Evolutionary conservation across 495 filamentous ascomycete genomes (phyloP).

Genomic region (Glarea lozoyensis): DNA sequence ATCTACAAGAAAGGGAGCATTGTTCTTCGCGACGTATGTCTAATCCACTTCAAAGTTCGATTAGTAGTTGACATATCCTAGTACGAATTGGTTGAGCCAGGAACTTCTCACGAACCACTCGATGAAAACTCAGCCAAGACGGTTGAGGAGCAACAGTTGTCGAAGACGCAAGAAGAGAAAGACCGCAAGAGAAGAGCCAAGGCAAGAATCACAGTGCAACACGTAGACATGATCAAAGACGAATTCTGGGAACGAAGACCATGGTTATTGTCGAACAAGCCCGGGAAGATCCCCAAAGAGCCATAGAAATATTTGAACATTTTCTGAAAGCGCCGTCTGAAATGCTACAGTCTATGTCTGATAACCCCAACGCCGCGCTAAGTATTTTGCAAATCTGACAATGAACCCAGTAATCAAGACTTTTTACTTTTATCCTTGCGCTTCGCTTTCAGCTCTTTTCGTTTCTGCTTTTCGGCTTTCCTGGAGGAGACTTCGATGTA

Average conservation of each 20-base stretch:
- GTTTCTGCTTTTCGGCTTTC: constrained; percentile 17
- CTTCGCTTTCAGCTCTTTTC: no score
- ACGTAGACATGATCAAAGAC: constrained; percentile 89
- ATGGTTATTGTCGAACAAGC: constrained; percentile 74
- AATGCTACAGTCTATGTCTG: constrained; percentile 4
- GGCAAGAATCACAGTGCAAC: constrained; percentile 68
- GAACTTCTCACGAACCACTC: constrained; percentile 9
- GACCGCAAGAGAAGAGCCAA: constrained; percentile 66
- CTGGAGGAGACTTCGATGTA: constrained; percentile 6
- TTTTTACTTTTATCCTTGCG: no score
- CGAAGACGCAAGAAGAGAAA: constrained; percentile 70
- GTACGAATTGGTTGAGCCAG: constrained; percentile 47
- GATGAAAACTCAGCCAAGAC: constrained; percentile 14
- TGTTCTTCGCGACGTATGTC: constrained; percentile 70
- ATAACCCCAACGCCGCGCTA: constrained; percentile 14
- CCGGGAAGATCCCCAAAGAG: constrained; percentile 52
- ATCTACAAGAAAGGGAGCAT: constrained; percentile 92
- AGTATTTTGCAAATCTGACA: neutral
- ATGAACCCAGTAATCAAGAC: constrained; percentile 8
- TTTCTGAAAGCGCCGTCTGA: constrained; percentile 2
- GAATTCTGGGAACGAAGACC: constrained; percentile 83
- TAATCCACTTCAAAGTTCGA: constrained; percentile 1
- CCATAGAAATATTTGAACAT: constrained; percentile 28
- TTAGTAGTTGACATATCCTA: constrained; percentile 11
- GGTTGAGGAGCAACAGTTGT: constrained; percentile 36